Percentiles rank a stretch among this genome's conserved stretches.
Evolutionary conservation across 768 basidiomycete genomes (phyloP).

Genomic region (Tubosaeta brunneosetosa): DNA sequence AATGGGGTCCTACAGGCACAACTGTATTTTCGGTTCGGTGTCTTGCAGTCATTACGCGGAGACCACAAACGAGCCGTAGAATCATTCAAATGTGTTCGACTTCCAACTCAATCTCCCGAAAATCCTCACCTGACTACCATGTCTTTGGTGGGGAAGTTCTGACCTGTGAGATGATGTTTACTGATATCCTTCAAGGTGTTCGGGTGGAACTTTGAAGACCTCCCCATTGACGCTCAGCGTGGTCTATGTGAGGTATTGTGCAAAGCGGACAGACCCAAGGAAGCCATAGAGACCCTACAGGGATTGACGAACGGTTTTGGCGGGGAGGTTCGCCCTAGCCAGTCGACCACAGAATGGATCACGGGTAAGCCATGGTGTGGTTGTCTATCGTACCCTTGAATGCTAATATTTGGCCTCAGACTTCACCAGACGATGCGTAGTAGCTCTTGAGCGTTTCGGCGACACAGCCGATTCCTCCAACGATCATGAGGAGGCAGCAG

Average conservation of each 20-base stretch:
- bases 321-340: not conserved
- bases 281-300: not conserved
- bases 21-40: constrained; percentile 1
- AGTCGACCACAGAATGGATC: not conserved
- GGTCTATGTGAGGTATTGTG: constrained; percentile 3
- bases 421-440: constrained; percentile 1
- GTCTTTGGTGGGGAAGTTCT: constrained; percentile 1
- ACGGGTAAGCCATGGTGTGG: not conserved
- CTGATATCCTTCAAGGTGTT: constrained; percentile 2
- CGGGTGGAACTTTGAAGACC: constrained; percentile 5
- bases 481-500: not conserved
- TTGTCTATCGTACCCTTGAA: not conserved
- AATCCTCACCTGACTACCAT: constrained; percentile 3
- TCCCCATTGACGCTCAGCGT: not conserved
- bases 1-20: constrained; percentile 1
- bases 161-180: not conserved
- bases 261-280: not conserved
- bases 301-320: not conserved
- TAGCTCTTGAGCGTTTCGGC: not conserved
- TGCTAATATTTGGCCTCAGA: not conserved
- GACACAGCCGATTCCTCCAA: not conserved
- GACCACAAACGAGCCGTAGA: constrained; percentile 4
- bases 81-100: constrained; percentile 1
- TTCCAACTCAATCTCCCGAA: not conserved
- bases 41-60: not conserved